Evolutionary conservation across 805 yeast species (phyloP).

Genomic region (Myxozyma vanderwaltii): DNA sequence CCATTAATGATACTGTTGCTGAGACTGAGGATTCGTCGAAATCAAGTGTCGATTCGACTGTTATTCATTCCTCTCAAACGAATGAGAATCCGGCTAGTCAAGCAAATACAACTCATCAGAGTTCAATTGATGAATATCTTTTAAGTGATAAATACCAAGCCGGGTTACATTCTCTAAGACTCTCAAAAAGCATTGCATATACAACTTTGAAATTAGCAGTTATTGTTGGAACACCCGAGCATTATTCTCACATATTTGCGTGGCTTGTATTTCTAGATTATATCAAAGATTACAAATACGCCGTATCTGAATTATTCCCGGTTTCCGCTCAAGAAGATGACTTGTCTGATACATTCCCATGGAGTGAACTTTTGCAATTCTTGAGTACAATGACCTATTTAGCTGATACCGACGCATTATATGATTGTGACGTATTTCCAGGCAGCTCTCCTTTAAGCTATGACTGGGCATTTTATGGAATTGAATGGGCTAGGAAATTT

Average conservation of each 20-base stretch:
- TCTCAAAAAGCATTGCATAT: conserved; percentile 16
- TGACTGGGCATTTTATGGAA: conserved; percentile 26
- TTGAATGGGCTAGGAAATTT: conserved; percentile 16
- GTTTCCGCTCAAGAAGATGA: not conserved
- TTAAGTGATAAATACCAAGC: conserved; percentile 10
- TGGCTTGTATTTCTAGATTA: conserved; percentile 30
- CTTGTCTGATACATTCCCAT: conserved; percentile 17
- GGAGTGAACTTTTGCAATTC: conserved; percentile 27
- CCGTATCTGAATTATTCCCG: conserved; percentile 7
- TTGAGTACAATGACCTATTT: conserved; percentile 21
- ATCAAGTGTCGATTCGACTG: too few species aligned
- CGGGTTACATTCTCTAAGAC: conserved; percentile 4
- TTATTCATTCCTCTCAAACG: too few species aligned
- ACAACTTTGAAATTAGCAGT: conserved; percentile 22
- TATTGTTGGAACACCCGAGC: conserved; percentile 21
- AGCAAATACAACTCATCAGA: not conserved
- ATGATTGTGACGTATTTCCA: conserved; percentile 10
- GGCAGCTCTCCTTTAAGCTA: conserved; percentile 2
- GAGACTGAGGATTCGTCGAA: not conserved
- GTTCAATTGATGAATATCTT: conserved; percentile 2
- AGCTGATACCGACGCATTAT: conserved; percentile 20
- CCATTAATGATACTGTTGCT: not conserved
- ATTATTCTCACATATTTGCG: conserved; percentile 29
- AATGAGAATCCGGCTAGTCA: not conserved
- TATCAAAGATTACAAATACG: conserved; percentile 14